Evolutionary conservation across 2,329 filamentous ascomycete genomes (phyloP).

Genomic region (Akanthomyces muscarius): DNA sequence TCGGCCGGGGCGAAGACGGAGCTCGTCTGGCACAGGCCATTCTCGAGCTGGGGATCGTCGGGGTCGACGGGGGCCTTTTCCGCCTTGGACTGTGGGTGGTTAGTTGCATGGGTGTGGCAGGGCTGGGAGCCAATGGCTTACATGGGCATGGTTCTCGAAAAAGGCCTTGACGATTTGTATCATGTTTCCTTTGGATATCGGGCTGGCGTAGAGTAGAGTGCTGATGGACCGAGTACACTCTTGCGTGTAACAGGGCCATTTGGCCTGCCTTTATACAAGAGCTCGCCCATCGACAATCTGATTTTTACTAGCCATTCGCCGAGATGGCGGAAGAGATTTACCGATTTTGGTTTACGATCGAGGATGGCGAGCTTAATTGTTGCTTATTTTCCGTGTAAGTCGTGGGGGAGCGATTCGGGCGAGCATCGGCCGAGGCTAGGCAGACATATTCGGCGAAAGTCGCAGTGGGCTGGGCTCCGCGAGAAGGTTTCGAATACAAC

Average conservation of each 20-base stretch:
- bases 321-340: not conserved
- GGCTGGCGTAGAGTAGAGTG: not conserved
- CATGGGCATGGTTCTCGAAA: not conserved
- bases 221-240: not conserved
- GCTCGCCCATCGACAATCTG: not conserved
- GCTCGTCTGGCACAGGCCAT: conserved; percentile 10
- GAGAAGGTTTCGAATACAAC: not conserved
- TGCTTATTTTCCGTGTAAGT: not conserved
- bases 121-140: not conserved
- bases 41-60: conserved; percentile 1
- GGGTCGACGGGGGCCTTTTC: not conserved
- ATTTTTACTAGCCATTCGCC: not conserved
- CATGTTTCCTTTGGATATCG: not conserved
- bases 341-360: too few relatives aligned
- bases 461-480: not conserved
- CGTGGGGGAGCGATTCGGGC: not conserved
- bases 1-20: conserved; percentile 3
- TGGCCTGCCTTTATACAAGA: not conserved
- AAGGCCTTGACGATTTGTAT: not conserved
- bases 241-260: not conserved
- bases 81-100: not conserved
- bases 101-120: not conserved
- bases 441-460: not conserved
- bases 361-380: not conserved
- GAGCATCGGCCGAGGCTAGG: not conserved